Conservation (phyloP, 164 flowering plant species). For the Kingdonia uniflora region DNA sequence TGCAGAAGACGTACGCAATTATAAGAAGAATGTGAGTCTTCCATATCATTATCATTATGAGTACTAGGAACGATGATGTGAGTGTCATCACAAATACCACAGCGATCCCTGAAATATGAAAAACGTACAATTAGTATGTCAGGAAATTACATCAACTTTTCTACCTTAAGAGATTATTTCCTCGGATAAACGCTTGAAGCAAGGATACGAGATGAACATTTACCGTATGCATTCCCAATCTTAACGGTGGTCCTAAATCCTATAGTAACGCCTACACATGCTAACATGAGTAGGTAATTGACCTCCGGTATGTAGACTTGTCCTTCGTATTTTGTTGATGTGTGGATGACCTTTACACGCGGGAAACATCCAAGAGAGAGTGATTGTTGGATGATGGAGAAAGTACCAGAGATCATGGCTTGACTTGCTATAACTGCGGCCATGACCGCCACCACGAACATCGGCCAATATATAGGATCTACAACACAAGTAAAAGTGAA, state of each 20-base stretch:
- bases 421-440: slow-evolving; percentile 76
- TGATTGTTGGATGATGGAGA: slow-evolving; percentile 53
- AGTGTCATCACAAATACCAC: slow-evolving; percentile 32
- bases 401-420: slow-evolving; percentile 56
- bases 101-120: slow-evolving; percentile 48
- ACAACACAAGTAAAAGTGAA: slow-evolving; percentile 2
- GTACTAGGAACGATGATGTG: slow-evolving; percentile 47
- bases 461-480: slow-evolving; percentile 54
- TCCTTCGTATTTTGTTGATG: slow-evolving; percentile 35
- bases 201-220: too few relatives aligned
- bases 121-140: too few relatives aligned
- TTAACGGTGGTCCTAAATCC: slow-evolving; percentile 41
- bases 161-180: too few relatives aligned
- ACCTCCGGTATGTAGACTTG: slow-evolving; percentile 44
- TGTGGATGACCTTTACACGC: slow-evolving; percentile 48
- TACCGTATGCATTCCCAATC: slow-evolving; percentile 84
- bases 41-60: slow-evolving; percentile 82
- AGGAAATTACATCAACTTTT: too few relatives aligned
- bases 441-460: slow-evolving; percentile 57
- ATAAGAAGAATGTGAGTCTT: slow-evolving; percentile 44
- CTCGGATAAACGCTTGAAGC: too few relatives aligned
- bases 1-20: slow-evolving; percentile 27
- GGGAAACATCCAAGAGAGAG: slow-evolving; percentile 55
- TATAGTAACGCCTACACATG: slow-evolving; percentile 48
- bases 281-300: slow-evolving; percentile 49